Evolutionary conservation across 2,329 filamentous ascomycete genomes (phyloP).

Genomic region (Talaromyces sp.): DNA sequence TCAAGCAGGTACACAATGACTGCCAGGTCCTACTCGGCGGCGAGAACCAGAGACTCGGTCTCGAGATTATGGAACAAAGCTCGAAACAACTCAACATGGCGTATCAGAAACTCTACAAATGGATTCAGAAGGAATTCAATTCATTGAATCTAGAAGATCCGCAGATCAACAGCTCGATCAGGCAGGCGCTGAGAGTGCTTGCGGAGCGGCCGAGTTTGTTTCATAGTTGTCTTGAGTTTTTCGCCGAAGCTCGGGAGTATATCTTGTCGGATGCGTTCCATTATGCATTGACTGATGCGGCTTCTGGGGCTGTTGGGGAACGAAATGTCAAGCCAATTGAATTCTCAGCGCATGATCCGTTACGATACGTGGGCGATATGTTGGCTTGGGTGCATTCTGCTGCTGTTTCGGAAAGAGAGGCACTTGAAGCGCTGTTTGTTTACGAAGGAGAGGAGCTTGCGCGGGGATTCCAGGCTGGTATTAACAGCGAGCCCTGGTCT

Average conservation of each 20-base stretch:
- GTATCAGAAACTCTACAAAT: constrained; percentile 93
- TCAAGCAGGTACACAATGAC: constrained; percentile 84
- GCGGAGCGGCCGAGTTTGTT: constrained; percentile 88
- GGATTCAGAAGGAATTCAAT: constrained; percentile 93
- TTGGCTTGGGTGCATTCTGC: constrained; percentile 94
- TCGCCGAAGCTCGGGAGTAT: constrained; percentile 84
- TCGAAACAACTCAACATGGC: constrained; percentile 82
- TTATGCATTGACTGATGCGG: constrained; percentile 74
- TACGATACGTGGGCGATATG: constrained; percentile 95
- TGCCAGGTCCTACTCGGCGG: constrained; percentile 86
- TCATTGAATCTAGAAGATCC: constrained; percentile 90
- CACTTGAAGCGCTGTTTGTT: constrained; percentile 86
- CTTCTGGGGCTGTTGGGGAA: constrained; percentile 58
- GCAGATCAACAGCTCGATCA: constrained; percentile 81
- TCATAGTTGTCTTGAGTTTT: constrained; percentile 88
- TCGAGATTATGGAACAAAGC: constrained; percentile 88
- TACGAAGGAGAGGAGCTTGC: constrained; percentile 86
- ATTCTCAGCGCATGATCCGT: constrained; percentile 82
- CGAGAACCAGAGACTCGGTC: constrained; percentile 81
- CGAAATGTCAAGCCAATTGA: constrained; percentile 82
- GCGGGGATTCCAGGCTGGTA: constrained; percentile 73
- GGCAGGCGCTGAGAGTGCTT: constrained; percentile 78
- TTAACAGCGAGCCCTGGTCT: constrained; percentile 82
- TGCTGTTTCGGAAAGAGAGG: constrained; percentile 89
- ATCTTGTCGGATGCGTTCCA: constrained; percentile 88